Conservation (phyloP, 345 rosid species). For the Lepidium africanum region DNA sequence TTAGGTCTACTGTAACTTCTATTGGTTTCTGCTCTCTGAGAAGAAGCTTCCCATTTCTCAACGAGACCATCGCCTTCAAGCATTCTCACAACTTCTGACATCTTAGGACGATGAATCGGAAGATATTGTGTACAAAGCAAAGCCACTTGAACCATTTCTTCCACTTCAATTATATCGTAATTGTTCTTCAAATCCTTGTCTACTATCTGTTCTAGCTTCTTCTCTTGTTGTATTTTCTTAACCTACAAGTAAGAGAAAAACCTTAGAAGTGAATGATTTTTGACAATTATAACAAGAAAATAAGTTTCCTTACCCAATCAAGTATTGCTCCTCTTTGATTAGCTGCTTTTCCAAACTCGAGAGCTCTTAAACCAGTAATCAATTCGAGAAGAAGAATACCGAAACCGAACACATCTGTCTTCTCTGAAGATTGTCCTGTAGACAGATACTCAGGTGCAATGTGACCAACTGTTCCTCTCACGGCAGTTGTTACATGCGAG, state of each 20-base stretch:
- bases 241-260: conserved; percentile 39
- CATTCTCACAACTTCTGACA: conserved; percentile 96
- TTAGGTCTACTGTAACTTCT: conserved; percentile 42
- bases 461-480: conserved; percentile 94
- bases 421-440: conserved; percentile 91
- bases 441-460: conserved; percentile 95
- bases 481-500: conserved; percentile 90
- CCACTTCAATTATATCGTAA: conserved; percentile 68
- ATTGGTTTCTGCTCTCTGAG: conserved; percentile 51
- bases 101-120: conserved; percentile 76
- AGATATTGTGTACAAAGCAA: conserved; percentile 78
- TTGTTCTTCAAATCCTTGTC: conserved; percentile 74
- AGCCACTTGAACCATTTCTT: conserved; percentile 85
- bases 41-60: conserved; percentile 96
- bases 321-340: conserved; percentile 86
- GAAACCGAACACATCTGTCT: conserved; percentile 92
- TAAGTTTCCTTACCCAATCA: conserved; percentile 60
- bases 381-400: conserved; percentile 86
- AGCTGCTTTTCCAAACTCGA: conserved; percentile 71
- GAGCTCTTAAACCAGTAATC: conserved; percentile 76
- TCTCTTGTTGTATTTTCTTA: conserved; percentile 79
- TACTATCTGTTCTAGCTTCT: conserved; percentile 71
- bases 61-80: conserved; percentile 94
- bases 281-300: background rate
- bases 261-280: background rate